A percentile compares a stretch with the other conserved stretches of the same genome.
Conservation (phyloP, 2,329 filamentous ascomycete species). For the Penicillium sp. region DNA sequence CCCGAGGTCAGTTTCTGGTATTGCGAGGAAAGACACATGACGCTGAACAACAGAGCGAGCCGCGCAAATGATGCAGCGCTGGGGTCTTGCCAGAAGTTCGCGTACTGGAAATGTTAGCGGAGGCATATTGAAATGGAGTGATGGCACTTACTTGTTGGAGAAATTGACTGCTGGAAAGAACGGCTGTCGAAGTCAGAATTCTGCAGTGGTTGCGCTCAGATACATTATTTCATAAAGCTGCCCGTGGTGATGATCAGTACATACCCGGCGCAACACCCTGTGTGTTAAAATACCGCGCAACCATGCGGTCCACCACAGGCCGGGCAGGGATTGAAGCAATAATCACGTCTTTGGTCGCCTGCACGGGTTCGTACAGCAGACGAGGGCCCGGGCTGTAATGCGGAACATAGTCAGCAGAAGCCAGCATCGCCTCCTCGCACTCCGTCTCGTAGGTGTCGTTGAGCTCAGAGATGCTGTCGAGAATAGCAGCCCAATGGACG, state of each 20-base stretch:
- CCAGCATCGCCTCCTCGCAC: neutral
- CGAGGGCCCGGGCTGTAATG: neutral
- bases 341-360: conserved; percentile 3
- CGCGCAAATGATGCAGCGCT: neutral
- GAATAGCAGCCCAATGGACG: conserved; percentile 6
- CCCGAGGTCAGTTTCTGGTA: conserved; percentile 1
- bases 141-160: neutral
- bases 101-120: neutral
- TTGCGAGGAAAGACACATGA: conserved; percentile 8
- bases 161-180: neutral
- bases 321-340: conserved; percentile 4
- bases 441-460: conserved; percentile 2
- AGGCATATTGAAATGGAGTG: neutral
- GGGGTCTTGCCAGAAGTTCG: neutral
- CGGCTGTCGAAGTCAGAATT: neutral
- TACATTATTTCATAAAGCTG: neutral
- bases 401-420: neutral
- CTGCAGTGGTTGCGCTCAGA: too few species aligned
- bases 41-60: neutral
- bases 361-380: conserved; percentile 5
- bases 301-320: conserved; percentile 14
- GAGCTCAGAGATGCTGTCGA: conserved; percentile 7
- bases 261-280: conserved; percentile 3
- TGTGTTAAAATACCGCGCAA: conserved; percentile 8
- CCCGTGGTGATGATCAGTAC: neutral